Conservation (phyloP, 2,329 filamentous ascomycete species). For the Penicillium sp. region DNA sequence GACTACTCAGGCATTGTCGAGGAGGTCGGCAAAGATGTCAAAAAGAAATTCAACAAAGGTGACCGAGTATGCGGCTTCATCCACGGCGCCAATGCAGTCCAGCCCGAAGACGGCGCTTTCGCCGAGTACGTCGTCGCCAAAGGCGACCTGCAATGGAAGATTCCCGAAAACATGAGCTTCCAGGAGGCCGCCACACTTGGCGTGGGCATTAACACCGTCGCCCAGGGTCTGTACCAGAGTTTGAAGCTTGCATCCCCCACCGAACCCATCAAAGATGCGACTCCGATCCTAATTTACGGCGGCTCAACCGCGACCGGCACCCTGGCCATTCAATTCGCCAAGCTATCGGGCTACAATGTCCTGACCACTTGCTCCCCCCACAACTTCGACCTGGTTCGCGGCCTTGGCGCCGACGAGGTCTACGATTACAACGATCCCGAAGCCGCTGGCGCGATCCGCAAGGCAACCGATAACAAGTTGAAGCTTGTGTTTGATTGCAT, state of each 20-base stretch:
- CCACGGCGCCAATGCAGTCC: constrained; percentile 44
- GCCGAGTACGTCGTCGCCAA: constrained; percentile 53
- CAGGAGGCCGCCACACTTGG: constrained; percentile 54
- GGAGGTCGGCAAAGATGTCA: constrained; percentile 50
- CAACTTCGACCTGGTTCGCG: constrained; percentile 36
- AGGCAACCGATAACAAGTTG: constrained; percentile 34
- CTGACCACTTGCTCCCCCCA: constrained; percentile 37
- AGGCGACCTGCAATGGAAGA: constrained; percentile 46
- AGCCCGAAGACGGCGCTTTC: constrained; percentile 52
- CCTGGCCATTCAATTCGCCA: constrained; percentile 42
- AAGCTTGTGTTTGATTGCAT: constrained; percentile 40
- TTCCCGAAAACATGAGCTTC: constrained; percentile 49
- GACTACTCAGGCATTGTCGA: constrained; percentile 55
- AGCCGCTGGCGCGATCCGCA: constrained; percentile 29
- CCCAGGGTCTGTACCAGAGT: constrained; percentile 43
- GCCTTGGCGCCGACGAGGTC: constrained; percentile 34
- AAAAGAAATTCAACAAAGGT: constrained; percentile 47
- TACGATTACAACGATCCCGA: constrained; percentile 37
- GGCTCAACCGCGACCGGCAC: constrained; percentile 40
- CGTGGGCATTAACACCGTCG: constrained; percentile 51
- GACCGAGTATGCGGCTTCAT: constrained; percentile 52
- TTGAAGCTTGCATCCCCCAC: constrained; percentile 29
- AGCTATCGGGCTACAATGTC: constrained; percentile 35
- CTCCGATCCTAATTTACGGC: constrained; percentile 40
- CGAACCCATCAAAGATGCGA: constrained; percentile 23